These are phyloP conservation scores for Scedosporium apiospermum DNA, from an alignment of 2,329 filamentous ascomycete genomes.

Conservation along the genomic window DNA sequence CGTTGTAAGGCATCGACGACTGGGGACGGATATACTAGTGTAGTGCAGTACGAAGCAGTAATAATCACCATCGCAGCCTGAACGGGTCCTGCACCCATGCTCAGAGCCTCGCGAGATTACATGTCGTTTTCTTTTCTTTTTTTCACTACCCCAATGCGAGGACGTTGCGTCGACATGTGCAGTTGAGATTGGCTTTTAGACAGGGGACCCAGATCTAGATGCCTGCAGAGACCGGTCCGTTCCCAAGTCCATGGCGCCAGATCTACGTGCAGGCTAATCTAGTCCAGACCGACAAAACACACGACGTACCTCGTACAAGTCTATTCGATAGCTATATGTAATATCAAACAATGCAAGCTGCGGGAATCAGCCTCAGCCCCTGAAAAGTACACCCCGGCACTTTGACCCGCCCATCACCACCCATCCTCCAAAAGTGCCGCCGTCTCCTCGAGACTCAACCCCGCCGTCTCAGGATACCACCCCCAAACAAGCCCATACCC, in stretches of 20 bases:
- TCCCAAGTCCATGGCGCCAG: too few species aligned
- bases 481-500: slow-evolving; percentile 62
- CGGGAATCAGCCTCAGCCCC: not conserved
- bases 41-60: too few species aligned
- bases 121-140: too few species aligned
- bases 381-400: not conserved
- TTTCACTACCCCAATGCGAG: too few species aligned
- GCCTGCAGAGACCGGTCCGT: too few species aligned
- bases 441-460: slow-evolving; percentile 72
- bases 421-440: slow-evolving; percentile 59
- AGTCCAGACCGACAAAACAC: too few species aligned
- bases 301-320: not conserved
- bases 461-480: slow-evolving; percentile 82
- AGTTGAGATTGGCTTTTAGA: too few species aligned
- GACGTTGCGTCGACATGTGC: too few species aligned
- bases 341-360: not conserved
- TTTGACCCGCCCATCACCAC: slow-evolving; percentile 45
- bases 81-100: not conserved
- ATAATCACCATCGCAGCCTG: too few species aligned
- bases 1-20: not conserved
- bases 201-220: too few species aligned
- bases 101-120: not conserved
- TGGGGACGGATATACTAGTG: not conserved
- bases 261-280: too few species aligned
- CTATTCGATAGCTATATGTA: not conserved